Conservation (phyloP, 768 basidiomycete species). For the Tricholomella constricta region DNA sequence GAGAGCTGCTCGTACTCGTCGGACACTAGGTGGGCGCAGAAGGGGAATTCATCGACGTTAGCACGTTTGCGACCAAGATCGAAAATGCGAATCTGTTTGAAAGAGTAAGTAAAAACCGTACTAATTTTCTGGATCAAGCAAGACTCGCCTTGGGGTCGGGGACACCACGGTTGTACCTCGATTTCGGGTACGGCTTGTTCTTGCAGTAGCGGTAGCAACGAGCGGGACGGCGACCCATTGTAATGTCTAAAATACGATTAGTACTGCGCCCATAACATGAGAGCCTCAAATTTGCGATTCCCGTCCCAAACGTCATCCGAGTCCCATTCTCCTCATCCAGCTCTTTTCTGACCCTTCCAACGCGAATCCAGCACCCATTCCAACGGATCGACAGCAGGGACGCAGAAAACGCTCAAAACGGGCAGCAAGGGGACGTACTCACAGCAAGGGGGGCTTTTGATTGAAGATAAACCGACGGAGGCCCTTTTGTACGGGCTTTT, state of each 20-base stretch:
- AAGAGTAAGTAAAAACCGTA: not conserved
- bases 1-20: slow-evolving; percentile 98
- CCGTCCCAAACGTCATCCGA: slow-evolving; percentile 19
- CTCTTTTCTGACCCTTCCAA: not conserved
- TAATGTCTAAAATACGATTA: not conserved
- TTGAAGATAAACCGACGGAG: not conserved
- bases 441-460: slow-evolving; percentile 11
- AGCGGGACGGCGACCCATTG: slow-evolving; percentile 96
- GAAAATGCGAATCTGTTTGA: slow-evolving; percentile 86
- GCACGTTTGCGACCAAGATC: slow-evolving; percentile 96
- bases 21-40: slow-evolving; percentile 94
- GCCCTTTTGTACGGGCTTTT: slow-evolving; percentile 18
- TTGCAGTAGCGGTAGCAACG: slow-evolving; percentile 99
- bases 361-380: not conserved
- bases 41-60: slow-evolving; percentile 96
- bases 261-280: not conserved
- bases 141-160: slow-evolving; percentile 86
- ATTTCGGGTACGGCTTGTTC: slow-evolving; percentile 98
- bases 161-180: slow-evolving; percentile 97
- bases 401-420: not conserved
- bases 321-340: slow-evolving; percentile 11
- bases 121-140: not conserved
- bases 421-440: slow-evolving; percentile 12
- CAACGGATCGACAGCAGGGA: not conserved
- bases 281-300: not conserved